Percentiles rank a stretch among this genome's conserved stretches.
These are phyloP conservation scores for Auriscalpium vulgare DNA, from an alignment of 768 basidiomycete species.

Conservation along the genomic window DNA sequence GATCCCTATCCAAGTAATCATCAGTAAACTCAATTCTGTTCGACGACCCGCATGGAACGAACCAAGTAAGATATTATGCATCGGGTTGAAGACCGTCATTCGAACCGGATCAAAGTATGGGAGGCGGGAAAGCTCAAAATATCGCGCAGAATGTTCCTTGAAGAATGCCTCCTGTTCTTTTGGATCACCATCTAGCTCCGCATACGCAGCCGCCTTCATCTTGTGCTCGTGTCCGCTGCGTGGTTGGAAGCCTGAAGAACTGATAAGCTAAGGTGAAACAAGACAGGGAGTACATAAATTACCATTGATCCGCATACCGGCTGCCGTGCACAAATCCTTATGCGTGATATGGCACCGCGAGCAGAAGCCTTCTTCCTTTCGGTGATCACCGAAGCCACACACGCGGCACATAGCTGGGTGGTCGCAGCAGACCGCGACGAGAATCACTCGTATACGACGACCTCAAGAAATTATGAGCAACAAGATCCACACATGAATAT, in stretches of 20 bases:
- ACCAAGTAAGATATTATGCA: slow-evolving; percentile 13
- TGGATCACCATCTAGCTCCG: too few relatives aligned
- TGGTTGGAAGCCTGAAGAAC: too few relatives aligned
- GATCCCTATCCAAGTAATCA: slow-evolving; percentile 11
- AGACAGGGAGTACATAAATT: too few relatives aligned
- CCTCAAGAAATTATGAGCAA: too few relatives aligned
- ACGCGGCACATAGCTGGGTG: slow-evolving; percentile 14
- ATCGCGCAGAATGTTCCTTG: slow-evolving; percentile 5
- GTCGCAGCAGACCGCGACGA: slow-evolving; percentile 8
- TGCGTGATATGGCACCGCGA: not conserved
- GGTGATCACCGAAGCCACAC: slow-evolving; percentile 9
- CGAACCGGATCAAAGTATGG: slow-evolving; percentile 12
- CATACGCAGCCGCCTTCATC: too few relatives aligned
- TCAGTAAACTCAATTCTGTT: not conserved
- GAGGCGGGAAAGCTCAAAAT: slow-evolving; percentile 9
- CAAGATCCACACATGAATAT: too few relatives aligned
- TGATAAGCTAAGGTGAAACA: too few relatives aligned
- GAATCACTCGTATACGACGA: not conserved
- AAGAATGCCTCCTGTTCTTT: not conserved
- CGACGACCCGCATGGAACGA: not conserved
- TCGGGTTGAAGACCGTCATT: slow-evolving; percentile 12
- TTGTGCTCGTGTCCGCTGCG: too few relatives aligned
- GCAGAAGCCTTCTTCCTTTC: slow-evolving; percentile 4
- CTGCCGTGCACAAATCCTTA: too few relatives aligned
- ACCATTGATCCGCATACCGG: too few relatives aligned